These are phyloP conservation scores for Xylariaceae sp. DNA, from an alignment of 2,329 filamentous ascomycete genomes.

Conservation along the genomic window DNA sequence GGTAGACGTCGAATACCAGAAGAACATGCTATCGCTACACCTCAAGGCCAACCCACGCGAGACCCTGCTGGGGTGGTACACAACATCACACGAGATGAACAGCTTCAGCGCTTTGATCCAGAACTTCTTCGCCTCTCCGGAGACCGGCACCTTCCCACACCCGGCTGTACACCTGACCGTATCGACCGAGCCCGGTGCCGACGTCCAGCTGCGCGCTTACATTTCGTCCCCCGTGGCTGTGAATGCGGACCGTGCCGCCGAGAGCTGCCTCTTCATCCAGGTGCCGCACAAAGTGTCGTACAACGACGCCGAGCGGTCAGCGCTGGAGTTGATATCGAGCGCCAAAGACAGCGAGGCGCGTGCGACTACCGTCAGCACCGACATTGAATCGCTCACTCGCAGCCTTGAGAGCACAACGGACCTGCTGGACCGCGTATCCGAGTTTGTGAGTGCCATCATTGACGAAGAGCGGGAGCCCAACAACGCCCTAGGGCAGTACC, in stretches of 20 bases:
- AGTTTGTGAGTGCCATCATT: constrained; percentile 90
- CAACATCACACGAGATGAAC: constrained; percentile 95
- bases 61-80: constrained; percentile 96
- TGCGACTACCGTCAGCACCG: constrained; percentile 75
- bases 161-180: constrained; percentile 98
- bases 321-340: constrained; percentile 80
- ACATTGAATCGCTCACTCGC: constrained; percentile 87
- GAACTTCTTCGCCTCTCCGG: constrained; percentile 98
- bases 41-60: constrained; percentile 94
- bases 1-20: constrained; percentile 99
- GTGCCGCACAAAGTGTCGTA: constrained; percentile 95
- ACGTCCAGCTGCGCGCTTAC: constrained; percentile 90
- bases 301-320: constrained; percentile 67
- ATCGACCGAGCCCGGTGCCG: constrained; percentile 83
- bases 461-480: constrained; percentile 92
- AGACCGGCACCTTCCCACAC: constrained; percentile 95
- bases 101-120: constrained; percentile 98
- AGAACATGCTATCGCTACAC: constrained; percentile 96
- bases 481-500: constrained; percentile 89
- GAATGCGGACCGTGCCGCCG: constrained; percentile 90
- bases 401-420: constrained; percentile 86
- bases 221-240: constrained; percentile 95
- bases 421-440: constrained; percentile 88
- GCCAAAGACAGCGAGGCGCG: constrained; percentile 82
- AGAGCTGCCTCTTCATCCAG: constrained; percentile 96